Conservation (phyloP, 768 basidiomycete species). For the Calocybe indica region DNA sequence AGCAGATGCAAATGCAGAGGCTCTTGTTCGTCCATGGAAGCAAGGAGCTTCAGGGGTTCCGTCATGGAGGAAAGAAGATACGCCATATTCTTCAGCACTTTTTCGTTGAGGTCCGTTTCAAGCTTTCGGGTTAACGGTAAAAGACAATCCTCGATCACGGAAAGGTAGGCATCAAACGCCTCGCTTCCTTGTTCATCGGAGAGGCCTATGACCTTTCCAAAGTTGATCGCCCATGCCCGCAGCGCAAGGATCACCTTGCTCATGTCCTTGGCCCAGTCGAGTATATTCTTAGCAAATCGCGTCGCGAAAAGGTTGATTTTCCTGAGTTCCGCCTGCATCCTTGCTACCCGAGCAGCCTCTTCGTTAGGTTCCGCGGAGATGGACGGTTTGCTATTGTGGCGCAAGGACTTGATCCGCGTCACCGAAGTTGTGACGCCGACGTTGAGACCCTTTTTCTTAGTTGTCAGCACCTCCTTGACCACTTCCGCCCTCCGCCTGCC, state of each 20-base stretch:
- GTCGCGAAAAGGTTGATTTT: constrained; percentile 52
- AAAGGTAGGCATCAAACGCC: constrained; percentile 67
- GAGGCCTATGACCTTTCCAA: constrained; percentile 64
- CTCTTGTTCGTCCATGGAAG: constrained; percentile 68
- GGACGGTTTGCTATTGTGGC: not conserved
- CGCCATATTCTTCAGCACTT: constrained; percentile 52
- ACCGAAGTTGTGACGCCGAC: constrained; percentile 49
- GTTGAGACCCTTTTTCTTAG: constrained; percentile 28
- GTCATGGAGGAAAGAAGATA: constrained; percentile 53
- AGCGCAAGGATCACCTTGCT: constrained; percentile 43
- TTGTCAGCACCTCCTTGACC: constrained; percentile 63
- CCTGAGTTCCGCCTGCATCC: constrained; percentile 51
- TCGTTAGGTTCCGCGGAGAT: constrained; percentile 18
- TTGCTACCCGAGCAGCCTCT: constrained; percentile 48
- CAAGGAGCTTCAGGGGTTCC: constrained; percentile 59
- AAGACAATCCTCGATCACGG: constrained; percentile 49
- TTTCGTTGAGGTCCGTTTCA: constrained; percentile 45
- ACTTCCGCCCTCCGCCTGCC: constrained; percentile 71
- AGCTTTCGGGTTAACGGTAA: constrained; percentile 47
- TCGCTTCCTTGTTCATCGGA: constrained; percentile 41
- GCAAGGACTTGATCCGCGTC: constrained; percentile 29
- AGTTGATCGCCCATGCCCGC: constrained; percentile 56
- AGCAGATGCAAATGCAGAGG: constrained; percentile 68
- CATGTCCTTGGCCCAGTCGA: constrained; percentile 57
- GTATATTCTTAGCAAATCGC: constrained; percentile 53